A percentile compares a stretch with the other conserved stretches of the same genome.
Conservation (phyloP, 106 monocot genomes). For the Xerophyta viscosa region DNA sequence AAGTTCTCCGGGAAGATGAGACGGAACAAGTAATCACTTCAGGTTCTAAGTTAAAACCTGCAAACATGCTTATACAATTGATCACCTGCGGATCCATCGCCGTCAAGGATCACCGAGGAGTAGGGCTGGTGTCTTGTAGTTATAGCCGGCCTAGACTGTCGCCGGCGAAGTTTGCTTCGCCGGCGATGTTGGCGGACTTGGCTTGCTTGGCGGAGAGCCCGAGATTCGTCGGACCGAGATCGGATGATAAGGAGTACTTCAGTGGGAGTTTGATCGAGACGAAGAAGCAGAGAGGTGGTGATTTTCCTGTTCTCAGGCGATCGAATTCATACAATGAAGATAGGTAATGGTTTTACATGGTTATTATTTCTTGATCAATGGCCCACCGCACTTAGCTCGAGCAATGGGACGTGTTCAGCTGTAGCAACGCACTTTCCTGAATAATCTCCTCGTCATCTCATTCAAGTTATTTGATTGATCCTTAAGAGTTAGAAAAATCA, state of each 20-base stretch:
- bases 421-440: too few relatives aligned
- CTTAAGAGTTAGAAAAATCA: too few relatives aligned
- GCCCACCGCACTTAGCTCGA: not conserved
- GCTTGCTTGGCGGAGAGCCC: conserved; percentile 36
- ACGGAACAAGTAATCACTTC: conserved; percentile 38
- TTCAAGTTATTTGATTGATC: too few relatives aligned
- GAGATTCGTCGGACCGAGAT: conserved; percentile 28
- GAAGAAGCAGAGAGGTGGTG: conserved; percentile 41
- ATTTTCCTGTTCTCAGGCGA: conserved; percentile 39
- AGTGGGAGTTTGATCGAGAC: conserved; percentile 78
- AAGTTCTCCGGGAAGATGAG: conserved; percentile 43
- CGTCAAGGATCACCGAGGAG: conserved; percentile 52
- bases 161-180: conserved; percentile 33
- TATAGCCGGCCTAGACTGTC: conserved; percentile 44
- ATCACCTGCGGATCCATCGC: conserved; percentile 64
- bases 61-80: conserved; percentile 51
- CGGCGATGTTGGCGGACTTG: conserved; percentile 26
- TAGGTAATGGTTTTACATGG: conserved; percentile 35
- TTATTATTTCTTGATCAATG: not conserved
- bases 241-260: conserved; percentile 71
- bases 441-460: too few relatives aligned
- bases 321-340: conserved; percentile 76
- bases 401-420: not conserved
- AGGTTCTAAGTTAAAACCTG: conserved; percentile 32
- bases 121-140: conserved; percentile 34